Percentiles rank a stretch among this genome's conserved stretches.
Evolutionary conservation across 768 basidiomycete genomes (phyloP).

Genomic region (Kwoniella sp.): DNA sequence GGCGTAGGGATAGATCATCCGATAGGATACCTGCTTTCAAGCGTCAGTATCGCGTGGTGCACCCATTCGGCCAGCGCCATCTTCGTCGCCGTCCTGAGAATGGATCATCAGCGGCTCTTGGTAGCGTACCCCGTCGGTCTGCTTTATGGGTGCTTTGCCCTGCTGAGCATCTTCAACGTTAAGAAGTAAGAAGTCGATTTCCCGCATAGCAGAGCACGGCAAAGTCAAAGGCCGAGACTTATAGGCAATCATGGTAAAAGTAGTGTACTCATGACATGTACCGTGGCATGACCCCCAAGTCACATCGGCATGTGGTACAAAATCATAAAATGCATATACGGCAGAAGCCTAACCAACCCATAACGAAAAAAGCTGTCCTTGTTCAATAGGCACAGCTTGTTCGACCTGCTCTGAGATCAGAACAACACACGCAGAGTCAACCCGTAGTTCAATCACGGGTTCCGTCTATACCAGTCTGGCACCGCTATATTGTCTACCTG

Average conservation of each 20-base stretch:
- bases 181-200: slow-evolving; percentile 38
- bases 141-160: slow-evolving; percentile 89
- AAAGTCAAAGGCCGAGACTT: background rate
- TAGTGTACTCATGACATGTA: too few relatives aligned
- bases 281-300: too few relatives aligned
- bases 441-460: too few relatives aligned
- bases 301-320: background rate
- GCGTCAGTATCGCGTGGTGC: slow-evolving; percentile 89
- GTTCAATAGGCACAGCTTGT: too few relatives aligned
- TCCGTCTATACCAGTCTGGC: too few relatives aligned
- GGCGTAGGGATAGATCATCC: slow-evolving; percentile 79
- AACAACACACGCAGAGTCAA: background rate
- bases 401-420: background rate
- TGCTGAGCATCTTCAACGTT: slow-evolving; percentile 85
- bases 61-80: slow-evolving; percentile 94
- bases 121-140: slow-evolving; percentile 96
- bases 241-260: too few relatives aligned
- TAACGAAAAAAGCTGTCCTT: too few relatives aligned
- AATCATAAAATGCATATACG: slow-evolving; percentile 9
- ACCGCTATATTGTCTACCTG: too few relatives aligned
- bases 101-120: slow-evolving; percentile 91
- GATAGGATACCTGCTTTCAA: slow-evolving; percentile 80
- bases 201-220: too few relatives aligned
- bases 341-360: background rate
- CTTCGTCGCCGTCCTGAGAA: slow-evolving; percentile 89